phyloP scores from a whole-genome alignment of 805 yeast genomes.

The Candida insectalens region DNA sequence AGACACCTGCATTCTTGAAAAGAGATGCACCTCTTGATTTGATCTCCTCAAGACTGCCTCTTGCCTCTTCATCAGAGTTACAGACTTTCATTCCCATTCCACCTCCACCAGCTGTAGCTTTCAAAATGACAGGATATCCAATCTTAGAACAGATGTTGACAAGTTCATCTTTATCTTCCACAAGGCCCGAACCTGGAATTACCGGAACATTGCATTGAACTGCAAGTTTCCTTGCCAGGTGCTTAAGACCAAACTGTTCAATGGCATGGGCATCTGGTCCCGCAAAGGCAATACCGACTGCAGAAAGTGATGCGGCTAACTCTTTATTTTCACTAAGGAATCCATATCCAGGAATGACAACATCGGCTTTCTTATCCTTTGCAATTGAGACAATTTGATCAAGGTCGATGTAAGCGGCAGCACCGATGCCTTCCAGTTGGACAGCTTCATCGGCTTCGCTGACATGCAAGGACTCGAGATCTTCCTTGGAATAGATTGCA shows the following conservation, averaged over 20 bases:
- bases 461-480: conserved; percentile 21
- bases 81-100: conserved; percentile 23
- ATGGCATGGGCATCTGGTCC: conserved; percentile 19
- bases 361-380: conserved; percentile 21
- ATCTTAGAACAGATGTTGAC: conserved; percentile 9
- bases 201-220: conserved; percentile 16
- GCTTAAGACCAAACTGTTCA: conserved; percentile 20
- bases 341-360: conserved; percentile 32
- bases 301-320: conserved; percentile 12
- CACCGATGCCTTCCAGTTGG: conserved; percentile 18
- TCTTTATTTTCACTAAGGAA: conserved; percentile 26
- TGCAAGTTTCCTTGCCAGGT: conserved; percentile 19
- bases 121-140: conserved; percentile 21
- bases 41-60: conserved; percentile 12
- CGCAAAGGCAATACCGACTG: conserved; percentile 15
- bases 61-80: conserved; percentile 7
- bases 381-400: conserved; percentile 21
- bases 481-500: conserved; percentile 19
- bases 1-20: conserved; percentile 16
- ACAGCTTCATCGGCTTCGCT: conserved; percentile 17
- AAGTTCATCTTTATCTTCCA: conserved; percentile 8
- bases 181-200: conserved; percentile 18
- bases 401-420: conserved; percentile 17
- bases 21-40: conserved; percentile 17
- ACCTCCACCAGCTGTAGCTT: conserved; percentile 24